These are phyloP conservation scores for Fusarium compactum DNA, from an alignment of 2,329 filamentous ascomycete species.

Conservation along the genomic window DNA sequence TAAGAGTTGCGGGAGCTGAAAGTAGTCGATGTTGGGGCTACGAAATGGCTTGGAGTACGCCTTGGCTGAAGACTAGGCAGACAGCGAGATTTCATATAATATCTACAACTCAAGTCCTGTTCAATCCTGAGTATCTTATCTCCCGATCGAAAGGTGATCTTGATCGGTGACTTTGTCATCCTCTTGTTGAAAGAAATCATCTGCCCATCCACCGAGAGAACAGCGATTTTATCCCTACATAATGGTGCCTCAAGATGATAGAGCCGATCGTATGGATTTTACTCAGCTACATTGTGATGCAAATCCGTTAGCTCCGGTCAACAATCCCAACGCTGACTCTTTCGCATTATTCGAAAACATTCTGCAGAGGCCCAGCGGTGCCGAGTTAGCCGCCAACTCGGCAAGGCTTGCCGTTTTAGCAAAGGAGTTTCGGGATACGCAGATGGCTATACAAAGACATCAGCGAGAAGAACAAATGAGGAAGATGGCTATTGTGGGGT, in stretches of 20 bases:
- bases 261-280: fast-evolving
- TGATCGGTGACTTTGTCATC: too few relatives aligned
- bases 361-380: background rate
- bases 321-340: background rate
- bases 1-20: background rate
- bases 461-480: background rate
- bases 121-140: too few relatives aligned
- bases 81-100: background rate
- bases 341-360: background rate
- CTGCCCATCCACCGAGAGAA: background rate
- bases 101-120: background rate
- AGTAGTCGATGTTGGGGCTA: background rate
- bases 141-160: too few relatives aligned
- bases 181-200: too few relatives aligned
- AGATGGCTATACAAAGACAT: background rate
- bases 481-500: background rate
- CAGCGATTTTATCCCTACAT: too few relatives aligned
- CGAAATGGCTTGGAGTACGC: constrained; percentile 7
- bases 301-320: background rate
- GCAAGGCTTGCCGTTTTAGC: background rate
- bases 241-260: background rate
- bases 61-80: constrained; percentile 22
- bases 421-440: constrained; percentile 3
- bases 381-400: constrained; percentile 4
- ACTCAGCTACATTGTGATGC: background rate